Percentiles rank a stretch among this genome's conserved stretches.
Conservation (phyloP, 2,329 filamentous ascomycete species). For the Emmonsiellopsis sp. region DNA sequence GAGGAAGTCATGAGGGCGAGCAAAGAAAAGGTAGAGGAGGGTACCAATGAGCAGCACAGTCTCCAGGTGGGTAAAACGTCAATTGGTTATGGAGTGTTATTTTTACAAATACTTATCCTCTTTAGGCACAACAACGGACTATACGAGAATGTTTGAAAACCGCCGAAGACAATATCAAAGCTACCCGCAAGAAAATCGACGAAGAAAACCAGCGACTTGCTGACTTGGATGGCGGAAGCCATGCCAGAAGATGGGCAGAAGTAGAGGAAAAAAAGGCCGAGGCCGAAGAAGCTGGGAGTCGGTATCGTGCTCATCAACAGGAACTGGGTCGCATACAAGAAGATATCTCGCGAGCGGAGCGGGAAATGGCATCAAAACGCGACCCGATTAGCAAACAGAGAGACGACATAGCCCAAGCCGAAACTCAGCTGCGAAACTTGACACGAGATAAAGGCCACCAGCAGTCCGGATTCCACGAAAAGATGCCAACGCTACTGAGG, state of each 20-base stretch:
- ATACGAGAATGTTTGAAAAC: conserved; percentile 52
- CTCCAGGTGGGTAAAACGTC: conserved; percentile 34
- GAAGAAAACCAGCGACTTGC: conserved; percentile 50
- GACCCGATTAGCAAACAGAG: conserved; percentile 36
- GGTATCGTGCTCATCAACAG: conserved; percentile 34
- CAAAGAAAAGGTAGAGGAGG: conserved; percentile 46
- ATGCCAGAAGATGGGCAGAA: conserved; percentile 52
- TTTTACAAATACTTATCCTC: conserved; percentile 9
- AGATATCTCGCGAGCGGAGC: conserved; percentile 26
- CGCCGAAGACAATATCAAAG: conserved; percentile 37
- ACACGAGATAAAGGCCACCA: conserved; percentile 50
- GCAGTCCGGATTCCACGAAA: conserved; percentile 55
- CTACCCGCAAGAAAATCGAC: conserved; percentile 37
- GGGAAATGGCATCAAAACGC: conserved; percentile 17
- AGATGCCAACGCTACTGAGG: conserved; percentile 55
- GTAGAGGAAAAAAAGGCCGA: conserved; percentile 50
- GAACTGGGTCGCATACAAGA: conserved; percentile 26
- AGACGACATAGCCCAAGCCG: conserved; percentile 46
- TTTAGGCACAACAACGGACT: conserved; percentile 56
- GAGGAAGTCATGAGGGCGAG: conserved; percentile 39
- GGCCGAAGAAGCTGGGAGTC: conserved; percentile 36
- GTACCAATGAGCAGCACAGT: conserved; percentile 45
- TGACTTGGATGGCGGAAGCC: conserved; percentile 60
- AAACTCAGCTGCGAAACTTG: conserved; percentile 45
- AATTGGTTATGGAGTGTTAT: not conserved